Evolutionary conservation across 2,329 filamentous ascomycete species (phyloP).

Genomic region (Penicillium sp.): DNA sequence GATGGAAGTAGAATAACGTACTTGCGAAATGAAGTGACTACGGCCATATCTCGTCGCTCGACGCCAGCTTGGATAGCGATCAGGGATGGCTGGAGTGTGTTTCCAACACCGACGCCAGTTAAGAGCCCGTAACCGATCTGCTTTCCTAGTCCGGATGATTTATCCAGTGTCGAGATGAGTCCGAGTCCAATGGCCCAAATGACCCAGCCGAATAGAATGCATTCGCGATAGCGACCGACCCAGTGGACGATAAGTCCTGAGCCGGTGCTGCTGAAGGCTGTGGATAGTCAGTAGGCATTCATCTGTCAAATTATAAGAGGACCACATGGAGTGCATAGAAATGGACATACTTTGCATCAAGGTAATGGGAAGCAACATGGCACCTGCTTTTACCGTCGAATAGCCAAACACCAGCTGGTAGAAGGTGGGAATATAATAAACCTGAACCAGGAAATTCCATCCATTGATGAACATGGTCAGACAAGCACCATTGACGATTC

Average conservation of each 20-base stretch:
- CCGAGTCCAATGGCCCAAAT: constrained; percentile 51
- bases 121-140: constrained; percentile 53
- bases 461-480: constrained; percentile 56
- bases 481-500: constrained; percentile 52
- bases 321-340: no score
- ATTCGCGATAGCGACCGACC: constrained; percentile 51
- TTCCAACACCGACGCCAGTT: constrained; percentile 50
- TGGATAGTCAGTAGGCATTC: constrained; percentile 39
- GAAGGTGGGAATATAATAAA: constrained; percentile 60
- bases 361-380: constrained; percentile 49
- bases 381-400: constrained; percentile 46
- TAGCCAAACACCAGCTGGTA: constrained; percentile 53
- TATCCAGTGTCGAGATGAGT: constrained; percentile 50
- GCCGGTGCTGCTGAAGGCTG: constrained; percentile 47
- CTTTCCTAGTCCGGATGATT: constrained; percentile 47
- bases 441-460: constrained; percentile 56
- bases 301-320: not conserved
- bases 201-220: constrained; percentile 51
- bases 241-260: constrained; percentile 52
- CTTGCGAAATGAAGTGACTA: constrained; percentile 38
- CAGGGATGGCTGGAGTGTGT: constrained; percentile 47
- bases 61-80: constrained; percentile 42
- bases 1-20: constrained; percentile 6
- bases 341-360: constrained; percentile 38
- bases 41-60: constrained; percentile 38